Evolutionary conservation across 2,329 filamentous ascomycete species (phyloP), one percentile per base, ranked within the genome.

Genomic region (Cryphonectria carpinicola): DNA sequence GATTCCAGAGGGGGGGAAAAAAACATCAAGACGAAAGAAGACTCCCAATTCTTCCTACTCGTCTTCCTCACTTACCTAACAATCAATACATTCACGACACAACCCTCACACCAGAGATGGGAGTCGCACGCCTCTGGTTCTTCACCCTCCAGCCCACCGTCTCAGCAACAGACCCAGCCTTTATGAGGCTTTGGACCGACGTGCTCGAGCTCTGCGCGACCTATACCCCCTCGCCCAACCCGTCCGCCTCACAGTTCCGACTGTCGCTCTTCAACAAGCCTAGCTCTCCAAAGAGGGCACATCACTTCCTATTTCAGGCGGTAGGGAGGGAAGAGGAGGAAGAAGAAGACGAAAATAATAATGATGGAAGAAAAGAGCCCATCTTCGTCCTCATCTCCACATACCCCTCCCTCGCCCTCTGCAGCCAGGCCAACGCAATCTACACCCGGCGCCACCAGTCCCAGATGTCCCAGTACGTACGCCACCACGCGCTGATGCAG

Each of bases 121-220:
- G 69, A 37, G 69, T 72, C 71, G 71, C 66, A 46, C 70, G 71
- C 46, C 66, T 72, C 8, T 72, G 71, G 71, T 72, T 72, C 69
- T 72, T 72, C 69, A 71, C 69, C 58, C 56, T 72, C 39, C 58
- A 60, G 7, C 69, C 69, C 32, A 46, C 56, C 69, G 37, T 39
- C 66, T 61, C 66, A 13, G 60, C 56, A 14, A 60, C 46, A 56
- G 69, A 72, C 69, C 66, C 71, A 28, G 66, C 69, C 66, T 72
- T 72, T 60, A 63, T 64, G 19, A 6, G 32, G 10, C 63, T 72
- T 7, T 72, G 71, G 71, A 35, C 58, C 56, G 46, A 58, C 25
- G 67, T 72, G 46, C 69, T 72, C 1, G 71, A 71, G 69, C 71
- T 72, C 25, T 72, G 66, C 58, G 71, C 71, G 37, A 28, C 41